Conservation (phyloP, 257 asterid genomes). For the Solanum lignicaule region DNA sequence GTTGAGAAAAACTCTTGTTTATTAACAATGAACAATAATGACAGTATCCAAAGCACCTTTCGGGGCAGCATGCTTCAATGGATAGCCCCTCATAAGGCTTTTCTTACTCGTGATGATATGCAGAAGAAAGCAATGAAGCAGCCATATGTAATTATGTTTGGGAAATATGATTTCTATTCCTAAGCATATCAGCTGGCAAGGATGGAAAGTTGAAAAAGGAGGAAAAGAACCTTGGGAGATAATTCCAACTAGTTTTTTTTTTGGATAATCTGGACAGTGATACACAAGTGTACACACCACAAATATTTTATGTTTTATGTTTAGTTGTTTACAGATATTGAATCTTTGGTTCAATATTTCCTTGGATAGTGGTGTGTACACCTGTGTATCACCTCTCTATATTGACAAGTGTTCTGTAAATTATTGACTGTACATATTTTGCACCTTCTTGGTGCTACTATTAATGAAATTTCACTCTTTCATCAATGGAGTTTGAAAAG, state of each 20-base stretch:
- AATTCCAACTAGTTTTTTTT: neutral
- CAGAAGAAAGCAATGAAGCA: neutral
- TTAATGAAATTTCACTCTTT: neutral
- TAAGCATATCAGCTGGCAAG: neutral
- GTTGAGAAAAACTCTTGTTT: neutral
- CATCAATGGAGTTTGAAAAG: neutral
- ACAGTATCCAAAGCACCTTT: neutral
- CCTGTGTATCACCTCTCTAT: neutral
- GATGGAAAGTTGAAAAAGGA: neutral
- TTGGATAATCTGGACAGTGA: neutral
- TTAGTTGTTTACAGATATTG: neutral
- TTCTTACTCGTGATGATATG: neutral
- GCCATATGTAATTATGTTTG: neutral
- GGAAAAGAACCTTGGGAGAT: neutral
- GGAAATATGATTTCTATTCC: neutral
- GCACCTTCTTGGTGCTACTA: neutral
- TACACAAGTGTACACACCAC: neutral
- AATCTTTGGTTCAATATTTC: neutral
- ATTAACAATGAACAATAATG: neutral
- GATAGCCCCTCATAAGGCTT: neutral
- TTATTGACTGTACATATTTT: neutral
- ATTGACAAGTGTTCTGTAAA: neutral
- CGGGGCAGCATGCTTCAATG: neutral
- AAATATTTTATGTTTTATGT: neutral
- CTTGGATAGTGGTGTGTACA: neutral